Evolutionary conservation across 2,329 filamentous ascomycete genomes (phyloP).

Genomic region (Diaporthe destruens): DNA sequence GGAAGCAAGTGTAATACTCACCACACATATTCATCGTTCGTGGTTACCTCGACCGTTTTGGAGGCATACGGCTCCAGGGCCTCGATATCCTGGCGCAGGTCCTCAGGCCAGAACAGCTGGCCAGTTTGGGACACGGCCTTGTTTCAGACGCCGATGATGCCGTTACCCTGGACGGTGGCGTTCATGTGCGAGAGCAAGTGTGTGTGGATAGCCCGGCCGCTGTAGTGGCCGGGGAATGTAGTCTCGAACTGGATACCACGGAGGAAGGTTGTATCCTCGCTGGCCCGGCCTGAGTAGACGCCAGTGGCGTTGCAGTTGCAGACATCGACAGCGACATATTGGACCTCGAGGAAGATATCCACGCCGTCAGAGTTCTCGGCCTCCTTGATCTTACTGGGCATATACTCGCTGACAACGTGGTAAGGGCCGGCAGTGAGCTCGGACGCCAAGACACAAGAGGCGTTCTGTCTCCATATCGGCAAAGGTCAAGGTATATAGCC

Average conservation of each 20-base stretch:
- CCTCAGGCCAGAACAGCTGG: slow-evolving; percentile 51
- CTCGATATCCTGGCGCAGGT: slow-evolving; percentile 48
- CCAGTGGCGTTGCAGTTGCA: slow-evolving; percentile 59
- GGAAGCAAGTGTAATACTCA: slow-evolving; percentile 45
- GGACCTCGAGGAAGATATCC: slow-evolving; percentile 55
- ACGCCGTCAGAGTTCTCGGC: slow-evolving; percentile 54
- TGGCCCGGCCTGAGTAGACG: slow-evolving; percentile 51
- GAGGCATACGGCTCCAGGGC: slow-evolving; percentile 47
- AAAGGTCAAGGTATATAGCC: background rate
- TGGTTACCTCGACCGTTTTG: slow-evolving; percentile 48
- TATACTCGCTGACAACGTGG: slow-evolving; percentile 58
- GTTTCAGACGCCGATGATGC: slow-evolving; percentile 46
- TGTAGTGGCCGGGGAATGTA: slow-evolving; percentile 42
- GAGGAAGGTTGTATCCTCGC: slow-evolving; percentile 40
- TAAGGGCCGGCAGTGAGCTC: slow-evolving; percentile 52
- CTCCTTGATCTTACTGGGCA: slow-evolving; percentile 60
- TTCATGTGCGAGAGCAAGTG: slow-evolving; percentile 47
- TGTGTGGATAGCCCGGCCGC: slow-evolving; percentile 40
- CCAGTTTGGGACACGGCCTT: slow-evolving; percentile 50
- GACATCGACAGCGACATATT: slow-evolving; percentile 55
- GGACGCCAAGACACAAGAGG: slow-evolving; percentile 52
- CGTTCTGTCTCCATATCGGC: slow-evolving; percentile 44
- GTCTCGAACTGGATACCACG: slow-evolving; percentile 41
- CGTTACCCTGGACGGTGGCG: slow-evolving; percentile 48
- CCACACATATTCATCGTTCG: slow-evolving; percentile 52